Evolutionary conservation across 495 filamentous ascomycete genomes (phyloP).

Genomic region (Hypoxylon crocopeplum): DNA sequence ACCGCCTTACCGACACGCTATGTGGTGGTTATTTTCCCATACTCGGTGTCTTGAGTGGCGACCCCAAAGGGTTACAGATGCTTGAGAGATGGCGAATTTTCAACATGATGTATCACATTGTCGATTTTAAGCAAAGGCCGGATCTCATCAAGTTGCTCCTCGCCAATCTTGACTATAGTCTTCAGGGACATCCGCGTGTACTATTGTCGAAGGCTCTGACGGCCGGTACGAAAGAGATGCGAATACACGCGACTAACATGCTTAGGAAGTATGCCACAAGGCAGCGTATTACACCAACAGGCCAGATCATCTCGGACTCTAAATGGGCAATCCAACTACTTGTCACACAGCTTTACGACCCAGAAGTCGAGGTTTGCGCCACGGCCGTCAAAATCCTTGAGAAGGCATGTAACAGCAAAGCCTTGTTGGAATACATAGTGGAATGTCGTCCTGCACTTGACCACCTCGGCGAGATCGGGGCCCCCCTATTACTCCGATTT

Average conservation of each 20-base stretch:
- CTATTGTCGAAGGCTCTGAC: slow-evolving; percentile 93
- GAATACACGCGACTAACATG: slow-evolving; percentile 83
- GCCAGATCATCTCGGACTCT: slow-evolving; percentile 56
- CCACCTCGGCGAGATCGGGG: slow-evolving; percentile 95
- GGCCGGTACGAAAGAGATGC: slow-evolving; percentile 86
- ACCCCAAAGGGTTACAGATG: slow-evolving; percentile 82
- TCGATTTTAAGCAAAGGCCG: slow-evolving; percentile 86
- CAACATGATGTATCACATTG: slow-evolving; percentile 99
- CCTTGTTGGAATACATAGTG: slow-evolving; percentile 92
- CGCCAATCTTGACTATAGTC: slow-evolving; percentile 87
- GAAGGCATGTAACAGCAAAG: slow-evolving; percentile 91
- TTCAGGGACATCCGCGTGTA: slow-evolving; percentile 85
- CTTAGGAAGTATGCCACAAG: slow-evolving; percentile 80
- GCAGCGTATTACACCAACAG: slow-evolving; percentile 46
- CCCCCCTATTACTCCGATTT: slow-evolving; percentile 90
- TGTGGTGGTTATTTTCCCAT: slow-evolving; percentile 94
- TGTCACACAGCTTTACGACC: slow-evolving; percentile 97
- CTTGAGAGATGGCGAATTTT: slow-evolving; percentile 96
- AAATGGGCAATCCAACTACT: slow-evolving; percentile 97
- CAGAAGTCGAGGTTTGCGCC: slow-evolving; percentile 94
- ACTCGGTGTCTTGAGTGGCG: slow-evolving; percentile 82
- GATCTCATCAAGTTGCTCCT: slow-evolving; percentile 89
- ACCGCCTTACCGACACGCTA: slow-evolving; percentile 81
- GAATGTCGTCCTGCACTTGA: slow-evolving; percentile 95
- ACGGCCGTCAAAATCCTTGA: slow-evolving; percentile 95